A percentile compares a stretch with the other conserved stretches of the same genome.
These are phyloP conservation scores for Geranium brycei DNA, from an alignment of 345 rosid genomes.

Conservation along the genomic window DNA sequence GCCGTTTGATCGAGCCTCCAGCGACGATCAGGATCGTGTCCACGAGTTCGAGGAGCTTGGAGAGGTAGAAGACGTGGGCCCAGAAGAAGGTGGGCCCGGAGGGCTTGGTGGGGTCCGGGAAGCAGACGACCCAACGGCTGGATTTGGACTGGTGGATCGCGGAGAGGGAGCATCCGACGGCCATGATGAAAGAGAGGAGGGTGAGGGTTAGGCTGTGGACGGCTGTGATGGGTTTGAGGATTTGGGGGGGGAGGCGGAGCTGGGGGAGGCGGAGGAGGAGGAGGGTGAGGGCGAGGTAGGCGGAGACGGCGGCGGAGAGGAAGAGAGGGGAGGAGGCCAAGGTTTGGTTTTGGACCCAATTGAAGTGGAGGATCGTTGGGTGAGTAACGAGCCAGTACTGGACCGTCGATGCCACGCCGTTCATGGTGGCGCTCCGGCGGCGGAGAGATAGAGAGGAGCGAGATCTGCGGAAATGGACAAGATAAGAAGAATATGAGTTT, in stretches of 20 bases:
- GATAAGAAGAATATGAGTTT: too few relatives aligned
- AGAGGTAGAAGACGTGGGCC: slow-evolving; percentile 55
- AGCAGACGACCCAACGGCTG: slow-evolving; percentile 28
- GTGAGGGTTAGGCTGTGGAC: slow-evolving; percentile 54
- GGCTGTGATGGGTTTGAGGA: slow-evolving; percentile 64
- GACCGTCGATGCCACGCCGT: slow-evolving; percentile 15
- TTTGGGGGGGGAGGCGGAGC: slow-evolving; percentile 17
- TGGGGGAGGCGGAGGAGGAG: slow-evolving; percentile 22
- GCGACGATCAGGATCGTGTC: slow-evolving; percentile 50
- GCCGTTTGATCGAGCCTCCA: slow-evolving; percentile 26
- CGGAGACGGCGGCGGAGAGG: slow-evolving; percentile 28
- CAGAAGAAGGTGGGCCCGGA: slow-evolving; percentile 58
- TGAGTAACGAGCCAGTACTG: slow-evolving; percentile 49
- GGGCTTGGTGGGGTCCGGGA: slow-evolving; percentile 30
- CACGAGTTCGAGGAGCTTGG: slow-evolving; percentile 41
- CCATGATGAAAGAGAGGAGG: slow-evolving; percentile 54
- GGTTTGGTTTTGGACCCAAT: slow-evolving; percentile 47
- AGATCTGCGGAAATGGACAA: too few relatives aligned
- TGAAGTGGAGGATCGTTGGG: slow-evolving; percentile 38
- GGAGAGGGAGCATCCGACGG: slow-evolving; percentile 56
- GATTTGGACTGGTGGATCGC: slow-evolving; percentile 17
- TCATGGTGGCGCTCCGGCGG: slow-evolving; percentile 10
- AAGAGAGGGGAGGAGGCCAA: slow-evolving; percentile 45
- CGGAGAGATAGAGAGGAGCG: not conserved
- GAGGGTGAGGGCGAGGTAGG: slow-evolving; percentile 44